These are phyloP conservation scores for Tylopilus vinaceipallidus DNA, from an alignment of 768 basidiomycete species.

Conservation along the genomic window DNA sequence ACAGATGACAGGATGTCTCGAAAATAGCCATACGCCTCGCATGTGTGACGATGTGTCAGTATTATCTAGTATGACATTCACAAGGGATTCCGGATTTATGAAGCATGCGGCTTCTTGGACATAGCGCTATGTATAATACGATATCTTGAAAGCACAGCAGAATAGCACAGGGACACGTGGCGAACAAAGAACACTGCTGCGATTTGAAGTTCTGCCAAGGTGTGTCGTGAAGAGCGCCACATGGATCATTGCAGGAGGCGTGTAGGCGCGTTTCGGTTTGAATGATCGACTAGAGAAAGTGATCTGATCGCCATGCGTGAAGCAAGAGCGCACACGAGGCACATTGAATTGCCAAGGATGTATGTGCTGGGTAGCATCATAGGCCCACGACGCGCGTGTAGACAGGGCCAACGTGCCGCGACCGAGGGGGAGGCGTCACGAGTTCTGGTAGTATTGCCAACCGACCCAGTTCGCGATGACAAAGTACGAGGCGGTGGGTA, in stretches of 20 bases:
- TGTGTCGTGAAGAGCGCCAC: conserved; percentile 9
- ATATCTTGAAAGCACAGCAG: not conserved
- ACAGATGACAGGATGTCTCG: conserved; percentile 10
- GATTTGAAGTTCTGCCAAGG: too few relatives aligned
- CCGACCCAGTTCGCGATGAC: conserved; percentile 99
- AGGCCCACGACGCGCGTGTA: conserved; percentile 5
- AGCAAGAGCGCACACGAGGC: conserved; percentile 22
- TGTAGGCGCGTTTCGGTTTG: conserved; percentile 18
- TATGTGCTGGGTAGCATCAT: too few relatives aligned
- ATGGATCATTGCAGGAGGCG: conserved; percentile 23
- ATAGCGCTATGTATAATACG: too few relatives aligned
- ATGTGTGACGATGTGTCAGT: conserved; percentile 3
- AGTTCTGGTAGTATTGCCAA: conserved; percentile 96
- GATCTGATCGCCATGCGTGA: conserved; percentile 21
- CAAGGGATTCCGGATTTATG: conserved; percentile 17
- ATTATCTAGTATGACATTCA: conserved; percentile 15
- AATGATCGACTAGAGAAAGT: conserved; percentile 11
- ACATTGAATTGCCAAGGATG: conserved; percentile 15
- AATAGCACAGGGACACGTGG: conserved; percentile 14
- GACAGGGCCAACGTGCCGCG: too few relatives aligned
- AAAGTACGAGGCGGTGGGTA: conserved; percentile 83
- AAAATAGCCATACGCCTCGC: conserved; percentile 1
- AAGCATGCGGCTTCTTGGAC: conserved; percentile 15
- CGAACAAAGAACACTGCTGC: not conserved
- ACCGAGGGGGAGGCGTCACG: conserved; percentile 40